These are phyloP conservation scores for Hygrophoropsis aurantiaca DNA, from an alignment of 768 basidiomycete genomes.

Conservation along the genomic window DNA sequence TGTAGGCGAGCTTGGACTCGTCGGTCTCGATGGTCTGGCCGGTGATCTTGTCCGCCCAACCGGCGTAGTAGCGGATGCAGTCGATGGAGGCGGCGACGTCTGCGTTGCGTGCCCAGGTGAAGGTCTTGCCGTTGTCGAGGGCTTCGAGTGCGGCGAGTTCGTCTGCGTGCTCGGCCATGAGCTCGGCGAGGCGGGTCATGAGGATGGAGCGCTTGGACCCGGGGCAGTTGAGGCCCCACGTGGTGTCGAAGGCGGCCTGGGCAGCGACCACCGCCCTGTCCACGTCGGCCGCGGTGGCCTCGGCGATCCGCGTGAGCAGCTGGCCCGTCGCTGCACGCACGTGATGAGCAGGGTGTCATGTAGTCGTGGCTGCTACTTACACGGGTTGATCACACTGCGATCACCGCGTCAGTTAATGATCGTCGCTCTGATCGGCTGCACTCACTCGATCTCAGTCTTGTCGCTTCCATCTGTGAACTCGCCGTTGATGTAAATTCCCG, in stretches of 20 bases:
- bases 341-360: conserved; percentile 4
- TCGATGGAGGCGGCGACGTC: conserved; percentile 52
- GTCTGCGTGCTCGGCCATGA: conserved; percentile 62
- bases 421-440: neutral
- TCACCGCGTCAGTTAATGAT: neutral
- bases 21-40: conserved; percentile 70
- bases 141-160: conserved; percentile 74
- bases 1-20: conserved; percentile 57
- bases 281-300: conserved; percentile 68
- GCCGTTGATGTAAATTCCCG: conserved; percentile 73
- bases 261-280: conserved; percentile 74
- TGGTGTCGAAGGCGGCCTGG: conserved; percentile 55
- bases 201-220: conserved; percentile 54
- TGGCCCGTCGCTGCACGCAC: conserved; percentile 58
- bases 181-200: conserved; percentile 60
- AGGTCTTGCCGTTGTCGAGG: conserved; percentile 68
- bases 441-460: conserved; percentile 69
- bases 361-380: conserved; percentile 23
- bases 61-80: conserved; percentile 76
- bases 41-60: conserved; percentile 85
- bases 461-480: conserved; percentile 60
- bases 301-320: conserved; percentile 53
- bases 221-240: conserved; percentile 66
- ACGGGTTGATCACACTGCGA: conserved; percentile 58
- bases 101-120: conserved; percentile 40